phyloP scores from a whole-genome alignment of 2,329 filamentous ascomycete species.

The Fusarium goolgardi region DNA sequence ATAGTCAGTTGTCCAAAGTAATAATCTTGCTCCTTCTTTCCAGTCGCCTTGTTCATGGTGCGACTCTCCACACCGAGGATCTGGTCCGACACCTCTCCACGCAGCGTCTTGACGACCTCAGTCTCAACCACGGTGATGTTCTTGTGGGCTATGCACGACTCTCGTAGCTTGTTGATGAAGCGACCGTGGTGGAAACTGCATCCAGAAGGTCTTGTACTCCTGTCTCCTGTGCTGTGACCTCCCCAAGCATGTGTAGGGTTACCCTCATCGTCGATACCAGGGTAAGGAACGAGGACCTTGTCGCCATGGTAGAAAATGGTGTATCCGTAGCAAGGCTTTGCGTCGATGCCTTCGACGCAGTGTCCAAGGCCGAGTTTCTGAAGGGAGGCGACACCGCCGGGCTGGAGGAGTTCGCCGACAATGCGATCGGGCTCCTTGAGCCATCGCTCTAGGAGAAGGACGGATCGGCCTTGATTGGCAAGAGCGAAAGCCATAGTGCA shows the following conservation, averaged over 20 bases:
- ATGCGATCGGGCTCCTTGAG: constrained; percentile 95
- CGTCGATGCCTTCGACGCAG: constrained; percentile 90
- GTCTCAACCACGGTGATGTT: constrained; percentile 95
- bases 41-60: constrained; percentile 69
- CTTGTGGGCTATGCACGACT: constrained; percentile 76
- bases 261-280: constrained; percentile 66
- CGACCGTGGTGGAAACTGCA: constrained; percentile 92
- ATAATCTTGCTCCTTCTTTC: constrained; percentile 71
- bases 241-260: constrained; percentile 54
- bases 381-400: constrained; percentile 86
- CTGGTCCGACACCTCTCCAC: constrained; percentile 73
- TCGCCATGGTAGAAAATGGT: constrained; percentile 85
- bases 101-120: constrained; percentile 81
- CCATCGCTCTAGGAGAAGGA: constrained; percentile 88
- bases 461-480: constrained; percentile 88
- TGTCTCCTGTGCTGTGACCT: constrained; percentile 51
- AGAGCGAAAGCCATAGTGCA: constrained; percentile 87
- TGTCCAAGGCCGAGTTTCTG: constrained; percentile 81
- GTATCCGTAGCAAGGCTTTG: constrained; percentile 85
- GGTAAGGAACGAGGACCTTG: constrained; percentile 82
- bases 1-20: constrained; percentile 93
- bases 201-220: constrained; percentile 67
- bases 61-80: constrained; percentile 85
- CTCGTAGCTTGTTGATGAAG: constrained; percentile 85
- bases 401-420: constrained; percentile 94